Evolutionary conservation across 148 eudicot genomes (phyloP), one percentile per base, ranked within the genome.

Genomic region (Spergularia marina): DNA sequence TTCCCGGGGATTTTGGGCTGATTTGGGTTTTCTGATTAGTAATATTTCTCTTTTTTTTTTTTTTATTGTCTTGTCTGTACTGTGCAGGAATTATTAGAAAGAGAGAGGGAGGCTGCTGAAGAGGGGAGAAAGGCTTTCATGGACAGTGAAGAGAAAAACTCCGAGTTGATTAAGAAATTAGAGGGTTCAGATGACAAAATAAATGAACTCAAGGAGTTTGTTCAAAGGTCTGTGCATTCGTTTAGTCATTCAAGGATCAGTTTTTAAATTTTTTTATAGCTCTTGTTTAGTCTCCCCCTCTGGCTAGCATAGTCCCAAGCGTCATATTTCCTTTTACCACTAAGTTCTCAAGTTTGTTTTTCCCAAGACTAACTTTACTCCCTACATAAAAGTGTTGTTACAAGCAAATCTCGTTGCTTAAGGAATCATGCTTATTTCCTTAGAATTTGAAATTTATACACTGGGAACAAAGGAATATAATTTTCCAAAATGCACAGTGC

Each of bases 171-270:
- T 41, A 86, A 77, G 41, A 96, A 86, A 68, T 80, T 91, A 70
- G 97, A 89, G 83, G 97, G 88, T 78, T 83, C 97, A 70, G 95
- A 86, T 40, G 91, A 85, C 54, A 86, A 83, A 79, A 85, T 86
- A 25, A 79, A 85, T 63, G 86, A 88, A 81, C 91, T 96, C 81
- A 94, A 87, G 85, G 97, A 89, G 40, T 91, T 94, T 51, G 79
- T 85, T 54, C 98, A 92, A 84, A 92, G 98, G 99, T 96, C 66
- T 73, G 88, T 80, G 77, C 67, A 70, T 56, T 17, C 40, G 58
- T 72, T 49, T 55, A 23, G 17, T 21, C 54, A 23, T 71, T 52
- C 55, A 34, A 34, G 23, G 21, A 41, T 59, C 23, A 51, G 41
- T 49, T 12, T n/a, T 9, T 30, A 2, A 30, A 30, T 30, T 30